Percentiles rank a stretch among this genome's conserved stretches.
These are phyloP conservation scores for Penicillium coprophilum DNA, from an alignment of 495 filamentous ascomycete genomes.

Conservation along the genomic window DNA sequence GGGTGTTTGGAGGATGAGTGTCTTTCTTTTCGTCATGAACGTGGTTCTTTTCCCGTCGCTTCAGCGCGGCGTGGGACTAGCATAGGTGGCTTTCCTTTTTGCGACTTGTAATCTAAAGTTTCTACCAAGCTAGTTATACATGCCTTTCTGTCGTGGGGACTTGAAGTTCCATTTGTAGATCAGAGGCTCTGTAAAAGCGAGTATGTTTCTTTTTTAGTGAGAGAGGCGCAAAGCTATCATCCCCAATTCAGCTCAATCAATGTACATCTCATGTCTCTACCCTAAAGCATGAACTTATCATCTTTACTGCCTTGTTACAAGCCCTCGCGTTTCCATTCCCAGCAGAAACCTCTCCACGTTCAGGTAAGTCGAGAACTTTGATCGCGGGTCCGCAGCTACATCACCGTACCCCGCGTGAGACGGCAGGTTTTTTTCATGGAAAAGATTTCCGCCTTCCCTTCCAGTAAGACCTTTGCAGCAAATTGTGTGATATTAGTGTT, in stretches of 20 bases:
- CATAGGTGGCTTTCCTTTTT: constrained; percentile 20
- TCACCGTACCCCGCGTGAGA: constrained; percentile 2
- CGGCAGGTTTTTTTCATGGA: background rate
- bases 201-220: too few relatives aligned
- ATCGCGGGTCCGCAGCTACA: background rate
- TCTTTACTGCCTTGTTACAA: background rate
- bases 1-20: constrained; percentile 13
- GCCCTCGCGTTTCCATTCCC: background rate
- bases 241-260: background rate
- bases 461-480: background rate
- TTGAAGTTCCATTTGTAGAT: background rate
- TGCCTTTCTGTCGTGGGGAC: constrained; percentile 14
- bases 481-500: background rate
- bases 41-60: constrained; percentile 2
- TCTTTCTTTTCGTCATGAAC: constrained; percentile 22
- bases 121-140: constrained; percentile 29
- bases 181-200: background rate
- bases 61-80: constrained; percentile 10
- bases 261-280: background rate
- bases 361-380: background rate
- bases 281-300: constrained; percentile 1
- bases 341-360: background rate
- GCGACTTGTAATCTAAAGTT: constrained; percentile 30
- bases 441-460: background rate
- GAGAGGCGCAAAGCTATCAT: background rate